Conservation (phyloP, 2,329 filamentous ascomycete genomes). For the Colletotrichum simmondsii region DNA sequence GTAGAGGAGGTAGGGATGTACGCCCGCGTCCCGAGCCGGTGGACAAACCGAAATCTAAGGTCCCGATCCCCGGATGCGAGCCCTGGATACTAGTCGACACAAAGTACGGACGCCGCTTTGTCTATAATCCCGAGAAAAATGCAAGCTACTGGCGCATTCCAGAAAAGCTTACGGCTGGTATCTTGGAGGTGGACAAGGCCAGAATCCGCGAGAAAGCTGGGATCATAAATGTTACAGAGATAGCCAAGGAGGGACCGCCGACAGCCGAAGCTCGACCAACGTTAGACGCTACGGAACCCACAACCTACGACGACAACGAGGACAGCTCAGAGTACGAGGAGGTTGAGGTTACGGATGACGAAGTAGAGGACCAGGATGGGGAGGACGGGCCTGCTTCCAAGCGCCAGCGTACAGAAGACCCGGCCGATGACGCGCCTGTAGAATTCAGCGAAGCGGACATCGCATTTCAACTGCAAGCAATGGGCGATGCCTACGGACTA, state of each 20-base stretch:
- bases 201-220: constrained; percentile 69
- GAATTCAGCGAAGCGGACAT: constrained; percentile 97
- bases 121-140: constrained; percentile 87
- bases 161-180: constrained; percentile 83
- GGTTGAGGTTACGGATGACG: constrained; percentile 72
- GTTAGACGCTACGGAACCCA: not conserved
- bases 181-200: constrained; percentile 78
- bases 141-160: constrained; percentile 97
- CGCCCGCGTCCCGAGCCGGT: constrained; percentile 74
- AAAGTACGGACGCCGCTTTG: constrained; percentile 88
- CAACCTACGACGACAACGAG: constrained; percentile 40
- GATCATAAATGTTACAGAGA: constrained; percentile 37
- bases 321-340: constrained; percentile 82
- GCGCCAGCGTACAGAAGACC: constrained; percentile 66
- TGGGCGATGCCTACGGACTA: constrained; percentile 86
- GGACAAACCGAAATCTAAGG: constrained; percentile 85
- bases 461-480: constrained; percentile 87
- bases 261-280: constrained; percentile 22
- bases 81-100: constrained; percentile 96
- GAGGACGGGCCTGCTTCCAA: constrained; percentile 63
- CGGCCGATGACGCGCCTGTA: constrained; percentile 66
- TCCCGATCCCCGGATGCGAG: constrained; percentile 81
- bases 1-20: constrained; percentile 63
- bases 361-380: constrained; percentile 50
- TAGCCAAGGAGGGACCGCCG: constrained; percentile 16